Base-by-base conservation (phyloP, 1,284 basidiomycete species). In the Athelia psychrophila region DNA sequence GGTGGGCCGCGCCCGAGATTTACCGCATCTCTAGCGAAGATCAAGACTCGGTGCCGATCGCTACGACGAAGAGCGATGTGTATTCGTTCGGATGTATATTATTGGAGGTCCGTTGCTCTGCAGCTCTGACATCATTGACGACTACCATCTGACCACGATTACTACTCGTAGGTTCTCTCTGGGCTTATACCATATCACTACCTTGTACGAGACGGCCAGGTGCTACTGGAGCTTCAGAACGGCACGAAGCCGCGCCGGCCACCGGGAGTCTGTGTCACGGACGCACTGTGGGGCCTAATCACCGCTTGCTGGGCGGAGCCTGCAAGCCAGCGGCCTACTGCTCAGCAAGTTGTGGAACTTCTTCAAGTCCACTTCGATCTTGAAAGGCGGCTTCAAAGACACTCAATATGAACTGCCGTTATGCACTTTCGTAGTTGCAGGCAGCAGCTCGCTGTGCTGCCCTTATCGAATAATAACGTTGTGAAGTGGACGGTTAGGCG, bases 1-100 rank as follows among this genome's bases (percentile, higher is more conserved):
- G 56, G 22, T 75, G 69, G 58, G 62, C 63, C 4, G 56, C 64
- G 13, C 65, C 64, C 6, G 68, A 69, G 23, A 55, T 74, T 2
- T 64, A 65, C 35, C 42, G 47, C 15, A 46, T 46, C 20, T 54
- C 48, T 9, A 40, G 53, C 10, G 44, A 56, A 10, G 30, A n/a
- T n/a, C n/a, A n/a, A 47, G 35, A 27, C 30, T 18, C 10, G 12
- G n/a, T 53, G 58, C 25, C n/a, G n/a, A 50, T 50, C 42, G 47
- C 60, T 3, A 58, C 59, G 18, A 51, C 48, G 10, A 51, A 53
- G 12, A 58, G 58, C 32, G 65, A 67, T 53, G 54, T 65, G 2
- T 66, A 64, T 51, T 65, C 64, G 2, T 63, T 63, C 44, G 65
- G 62, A 1, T 60, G 60, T 45, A 55, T 66, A 24, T 57, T 59